Evolutionary conservation across 208 protist species (phyloP), one percentile per base, ranked within the genome.

Genomic region (Trypanosoma scelopori): DNA sequence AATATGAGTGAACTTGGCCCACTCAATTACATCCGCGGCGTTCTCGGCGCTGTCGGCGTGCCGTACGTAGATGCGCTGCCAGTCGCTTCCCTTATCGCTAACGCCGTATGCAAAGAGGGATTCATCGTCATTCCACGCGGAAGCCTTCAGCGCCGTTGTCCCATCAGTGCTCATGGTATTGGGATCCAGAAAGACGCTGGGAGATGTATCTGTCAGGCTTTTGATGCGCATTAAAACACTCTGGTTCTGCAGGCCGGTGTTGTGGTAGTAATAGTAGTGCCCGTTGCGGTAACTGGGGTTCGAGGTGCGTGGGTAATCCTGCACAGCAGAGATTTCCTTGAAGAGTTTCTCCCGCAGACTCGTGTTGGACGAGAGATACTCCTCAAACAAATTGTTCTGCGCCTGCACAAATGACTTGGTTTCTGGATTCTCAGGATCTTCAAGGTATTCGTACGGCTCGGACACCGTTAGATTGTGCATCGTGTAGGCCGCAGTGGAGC

Each of bases 391-490:
- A 0, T 63, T 57, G 47, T 96, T 97, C 82, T 98, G 92, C 42
- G 78, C 71, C 43, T 72, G 61, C 46, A 97, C 92, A 71, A 96
- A 98, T 35, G 68, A 58, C 71, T 94, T 92, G 50, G 91, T 96
- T 56, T 97, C 89, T 1, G 81, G 47, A 47, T 84, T 79, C 56
- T 84, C 71, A 6, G 92, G 89, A 58, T 98, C 87, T 71, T 98
- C 94, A 23, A 98, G 85, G 78, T 94, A 97, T 66, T 95, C 81
- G 78, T 97, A 98, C 22, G 92, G 93, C 69, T 98, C 92, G 6
- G 79, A 58, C 41, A 96, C 86, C 5, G 58, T 85, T 30, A 73
- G 65, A 53, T 78, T 79, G 71, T 97, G 90, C 45, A 95, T 66
- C 46, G 55, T 64, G 76, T 97, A 93, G 3, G 72, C 51, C 53